phyloP scores from a whole-genome alignment of 2,329 filamentous ascomycete genomes.

The Colletotrichum eremochloae region DNA sequence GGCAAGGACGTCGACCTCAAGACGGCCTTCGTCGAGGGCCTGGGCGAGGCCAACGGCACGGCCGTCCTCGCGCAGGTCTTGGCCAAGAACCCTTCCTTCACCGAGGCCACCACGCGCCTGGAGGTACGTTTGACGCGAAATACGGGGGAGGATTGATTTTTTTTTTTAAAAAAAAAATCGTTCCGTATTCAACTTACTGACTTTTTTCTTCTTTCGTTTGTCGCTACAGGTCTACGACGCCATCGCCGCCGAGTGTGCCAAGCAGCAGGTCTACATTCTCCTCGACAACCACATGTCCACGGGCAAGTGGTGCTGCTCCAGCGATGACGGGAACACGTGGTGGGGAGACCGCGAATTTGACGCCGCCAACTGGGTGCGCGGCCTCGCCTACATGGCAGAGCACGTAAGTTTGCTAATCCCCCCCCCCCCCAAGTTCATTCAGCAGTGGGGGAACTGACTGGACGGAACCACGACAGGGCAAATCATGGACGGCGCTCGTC shows the following conservation, averaged over 20 bases:
- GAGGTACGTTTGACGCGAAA: conserved; percentile 51
- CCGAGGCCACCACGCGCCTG: conserved; percentile 65
- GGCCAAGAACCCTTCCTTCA: conserved; percentile 69
- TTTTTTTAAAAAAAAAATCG: fast-evolving
- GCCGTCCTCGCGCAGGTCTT: conserved; percentile 65
- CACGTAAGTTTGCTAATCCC: conserved; percentile 57
- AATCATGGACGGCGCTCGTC: conserved; percentile 60
- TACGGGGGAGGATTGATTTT: conserved; percentile 32
- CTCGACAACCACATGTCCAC: conserved; percentile 73
- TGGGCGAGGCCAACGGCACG: conserved; percentile 67
- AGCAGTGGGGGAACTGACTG: too few relatives aligned
- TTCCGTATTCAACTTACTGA: not conserved
- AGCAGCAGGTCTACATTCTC: conserved; percentile 69
- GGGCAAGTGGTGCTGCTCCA: conserved; percentile 70
- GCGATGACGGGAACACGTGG: conserved; percentile 69
- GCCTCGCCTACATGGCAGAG: conserved; percentile 70
- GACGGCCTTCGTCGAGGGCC: conserved; percentile 58
- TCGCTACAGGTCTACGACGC: conserved; percentile 63
- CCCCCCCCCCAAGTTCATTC: not conserved
- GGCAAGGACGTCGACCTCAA: conserved; percentile 61
- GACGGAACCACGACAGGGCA: conserved; percentile 51
- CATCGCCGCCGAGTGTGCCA: conserved; percentile 68
- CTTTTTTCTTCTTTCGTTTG: not conserved
- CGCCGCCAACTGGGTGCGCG: conserved; percentile 71
- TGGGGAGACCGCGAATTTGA: conserved; percentile 73